Conservation (phyloP, 345 rosid genomes). For the Acer campestre region DNA sequence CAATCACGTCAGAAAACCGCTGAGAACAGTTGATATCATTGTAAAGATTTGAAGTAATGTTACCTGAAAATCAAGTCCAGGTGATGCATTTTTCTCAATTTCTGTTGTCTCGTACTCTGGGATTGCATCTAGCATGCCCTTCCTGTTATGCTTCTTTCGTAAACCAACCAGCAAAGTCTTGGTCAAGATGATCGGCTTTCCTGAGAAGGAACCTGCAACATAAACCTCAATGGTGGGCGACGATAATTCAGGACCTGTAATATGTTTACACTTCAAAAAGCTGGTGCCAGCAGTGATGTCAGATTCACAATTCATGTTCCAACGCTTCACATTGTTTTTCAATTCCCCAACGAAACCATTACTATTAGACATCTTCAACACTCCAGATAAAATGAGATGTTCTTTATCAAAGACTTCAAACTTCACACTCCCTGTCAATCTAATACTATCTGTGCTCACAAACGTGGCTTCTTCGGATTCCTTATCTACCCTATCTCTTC, state of each 20-base stretch:
- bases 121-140: constrained; percentile 61
- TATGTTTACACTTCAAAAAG: constrained; percentile 68
- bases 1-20: neutral
- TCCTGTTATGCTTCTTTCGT: constrained; percentile 64
- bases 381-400: constrained; percentile 69
- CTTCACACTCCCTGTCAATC: constrained; percentile 80
- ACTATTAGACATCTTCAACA: constrained; percentile 57
- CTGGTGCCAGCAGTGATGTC: constrained; percentile 49
- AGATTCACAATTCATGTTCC: constrained; percentile 84
- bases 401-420: constrained; percentile 74
- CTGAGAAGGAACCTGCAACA: constrained; percentile 74
- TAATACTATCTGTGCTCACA: constrained; percentile 79
- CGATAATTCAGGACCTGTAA: constrained; percentile 46
- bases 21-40: neutral
- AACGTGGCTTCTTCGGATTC: constrained; percentile 85
- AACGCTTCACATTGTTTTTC: constrained; percentile 50
- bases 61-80: constrained; percentile 68
- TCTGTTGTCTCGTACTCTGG: constrained; percentile 74
- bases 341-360: constrained; percentile 63
- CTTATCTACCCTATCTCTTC: constrained; percentile 81
- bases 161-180: constrained; percentile 70
- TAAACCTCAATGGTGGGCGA: constrained; percentile 79
- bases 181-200: constrained; percentile 78
- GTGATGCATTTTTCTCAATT: constrained; percentile 38
- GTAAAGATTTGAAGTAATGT: neutral